These are phyloP conservation scores for Cryptosporidium tyzzeri DNA, from an alignment of 169 alveolate species.

Conservation along the genomic window DNA sequence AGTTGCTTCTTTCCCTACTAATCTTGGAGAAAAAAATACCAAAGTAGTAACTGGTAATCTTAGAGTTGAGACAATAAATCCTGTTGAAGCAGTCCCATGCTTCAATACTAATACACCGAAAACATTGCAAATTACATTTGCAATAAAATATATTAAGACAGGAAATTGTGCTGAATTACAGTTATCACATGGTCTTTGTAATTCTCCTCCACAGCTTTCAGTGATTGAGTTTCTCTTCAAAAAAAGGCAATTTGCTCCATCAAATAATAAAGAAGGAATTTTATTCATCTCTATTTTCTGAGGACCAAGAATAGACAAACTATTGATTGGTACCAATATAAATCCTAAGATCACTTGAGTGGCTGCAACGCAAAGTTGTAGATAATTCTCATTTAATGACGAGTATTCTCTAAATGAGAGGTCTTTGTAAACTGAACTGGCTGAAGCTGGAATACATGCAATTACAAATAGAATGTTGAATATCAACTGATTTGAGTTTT, in stretches of 20 bases:
- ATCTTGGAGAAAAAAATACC: constrained; percentile 70
- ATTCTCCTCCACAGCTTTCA: constrained; percentile 52
- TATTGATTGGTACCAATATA: constrained; percentile 75
- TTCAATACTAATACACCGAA: constrained; percentile 70
- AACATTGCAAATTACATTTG: constrained; percentile 73
- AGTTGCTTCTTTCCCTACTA: constrained; percentile 76
- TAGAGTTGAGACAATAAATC: constrained; percentile 75
- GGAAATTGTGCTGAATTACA: constrained; percentile 71
- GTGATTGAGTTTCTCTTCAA: constrained; percentile 9
- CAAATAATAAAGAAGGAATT: constrained; percentile 19
- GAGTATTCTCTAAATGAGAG: constrained; percentile 76
- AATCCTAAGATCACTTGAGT: constrained; percentile 78
- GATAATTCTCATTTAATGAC: constrained; percentile 66
- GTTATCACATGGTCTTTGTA: constrained; percentile 73
- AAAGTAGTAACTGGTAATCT: constrained; percentile 76
- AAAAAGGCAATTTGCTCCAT: constrained; percentile 72
- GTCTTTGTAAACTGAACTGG: constrained; percentile 78
- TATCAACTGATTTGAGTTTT: constrained; percentile 15
- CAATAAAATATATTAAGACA: constrained; percentile 52
- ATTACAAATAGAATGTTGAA: constrained; percentile 50
- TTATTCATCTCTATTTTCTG: constrained; percentile 42
- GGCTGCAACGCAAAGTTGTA: constrained; percentile 78
- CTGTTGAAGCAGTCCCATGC: constrained; percentile 73
- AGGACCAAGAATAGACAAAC: constrained; percentile 76
- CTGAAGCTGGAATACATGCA: constrained; percentile 73